Percentiles rank a stretch among this genome's conserved stretches.
These are phyloP conservation scores for Rutstroemia sydowiana DNA, from an alignment of 2,329 filamentous ascomycete genomes.

Conservation along the genomic window DNA sequence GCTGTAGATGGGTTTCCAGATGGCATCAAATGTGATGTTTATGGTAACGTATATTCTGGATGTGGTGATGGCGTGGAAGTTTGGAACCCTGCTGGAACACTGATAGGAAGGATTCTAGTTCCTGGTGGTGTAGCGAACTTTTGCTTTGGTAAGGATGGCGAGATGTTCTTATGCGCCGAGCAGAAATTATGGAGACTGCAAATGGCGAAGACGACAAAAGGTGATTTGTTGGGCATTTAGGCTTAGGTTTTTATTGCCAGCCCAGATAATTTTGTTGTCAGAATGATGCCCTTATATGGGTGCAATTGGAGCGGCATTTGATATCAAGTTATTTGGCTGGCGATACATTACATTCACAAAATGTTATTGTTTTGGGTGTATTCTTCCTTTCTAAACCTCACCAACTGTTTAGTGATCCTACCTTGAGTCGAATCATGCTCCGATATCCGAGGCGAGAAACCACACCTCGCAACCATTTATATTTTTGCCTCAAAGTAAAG, in stretches of 20 bases:
- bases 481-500: too few relatives aligned
- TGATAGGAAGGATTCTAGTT: slow-evolving; percentile 43
- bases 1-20: slow-evolving; percentile 48
- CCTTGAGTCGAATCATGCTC: too few relatives aligned
- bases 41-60: slow-evolving; percentile 49
- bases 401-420: too few relatives aligned
- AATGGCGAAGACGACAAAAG: slow-evolving; percentile 13
- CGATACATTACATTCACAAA: too few relatives aligned
- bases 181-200: slow-evolving; percentile 21
- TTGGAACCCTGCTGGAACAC: slow-evolving; percentile 41
- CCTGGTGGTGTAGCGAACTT: slow-evolving; percentile 25
- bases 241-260: not conserved
- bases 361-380: too few relatives aligned
- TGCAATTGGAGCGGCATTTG: too few relatives aligned
- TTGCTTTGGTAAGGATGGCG: slow-evolving; percentile 25
- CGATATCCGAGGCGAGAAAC: too few relatives aligned
- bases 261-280: not conserved
- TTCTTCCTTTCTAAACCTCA: too few relatives aligned
- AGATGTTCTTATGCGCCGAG: slow-evolving; percentile 25
- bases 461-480: too few relatives aligned
- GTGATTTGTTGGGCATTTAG: slow-evolving; percentile 15
- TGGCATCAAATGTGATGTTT: slow-evolving; percentile 46
- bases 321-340: too few relatives aligned
- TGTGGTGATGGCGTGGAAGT: slow-evolving; percentile 49
- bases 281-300: too few relatives aligned